Evolutionary conservation across 139 green algal genomes (phyloP), one percentile per base, ranked within the genome.

Genomic region (Desmodesmus armatus): DNA sequence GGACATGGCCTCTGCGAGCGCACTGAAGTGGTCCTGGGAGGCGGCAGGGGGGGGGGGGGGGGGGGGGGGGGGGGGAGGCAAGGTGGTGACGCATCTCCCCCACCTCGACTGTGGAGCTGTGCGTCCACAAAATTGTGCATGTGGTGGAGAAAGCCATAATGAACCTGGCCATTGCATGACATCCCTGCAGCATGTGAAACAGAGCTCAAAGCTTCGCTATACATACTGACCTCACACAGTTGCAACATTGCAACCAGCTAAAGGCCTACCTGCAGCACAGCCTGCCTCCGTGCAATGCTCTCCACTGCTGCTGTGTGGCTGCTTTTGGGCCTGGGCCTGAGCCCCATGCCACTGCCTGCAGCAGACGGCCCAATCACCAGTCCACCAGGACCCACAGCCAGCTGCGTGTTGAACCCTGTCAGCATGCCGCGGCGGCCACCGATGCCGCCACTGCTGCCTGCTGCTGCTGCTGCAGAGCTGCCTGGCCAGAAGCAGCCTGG

Each of bases 271-370:
- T 81, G 74, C 74, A 81, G 33, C 2, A 39, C 31, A 33, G 74
- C 74, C 35, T 81, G 74, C 23, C 39, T 58, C 33, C 51, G 37
- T 4, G 25, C 51, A 44, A 81, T 81, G 49, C 74, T 81, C 33
- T 81, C 74, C 33, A 81, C 74, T 37, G 74, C 58, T 37, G 77
- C 58, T 11, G 77, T 74, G 58, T 72, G 55, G 27, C 77, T 83
- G 55, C 55, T 83, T 39, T 83, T 78, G 27, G 80, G 78, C 47
- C 84, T 63, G n/a, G 84, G 85, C 60, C 78, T 43, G 58, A 86
- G 43, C 5, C 78, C 78, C 5, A n/a, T 60, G 7, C 83, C 43
- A 25, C 73, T 47, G 5, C 75, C 49, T 23, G 62, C 63, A 62
- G 47, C 83, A 33, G 47, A 66, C n/a, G 49, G 40, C 43, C 55